Base-by-base conservation (phyloP, 306 rosid species). In the Macrotyloma uniflorum region DNA sequence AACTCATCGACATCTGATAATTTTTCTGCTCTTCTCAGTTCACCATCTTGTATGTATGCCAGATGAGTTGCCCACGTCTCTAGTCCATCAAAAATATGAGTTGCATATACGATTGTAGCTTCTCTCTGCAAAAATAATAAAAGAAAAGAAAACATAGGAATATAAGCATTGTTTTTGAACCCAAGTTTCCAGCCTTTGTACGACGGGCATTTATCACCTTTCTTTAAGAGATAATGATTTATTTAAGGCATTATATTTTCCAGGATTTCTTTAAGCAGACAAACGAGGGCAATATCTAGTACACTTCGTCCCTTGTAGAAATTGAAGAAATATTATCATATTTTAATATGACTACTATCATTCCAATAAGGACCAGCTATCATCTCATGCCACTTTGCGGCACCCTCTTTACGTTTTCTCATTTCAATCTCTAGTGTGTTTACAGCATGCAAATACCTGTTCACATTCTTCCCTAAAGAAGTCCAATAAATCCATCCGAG, bases 51-150 rank as follows among this genome's bases (percentile, higher is more conserved):
- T 74, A 95, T 92, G 83, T 95, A 92, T 79, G 98, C 98, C 62
- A 95, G 82, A 85, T 95, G 96, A 49, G 95, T 89, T 67, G 98
- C 96, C 98, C 98, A 95, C 64, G 96, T 87, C 88, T 92, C 98
- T 75, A 92, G 90, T 64, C 98, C 98, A 83, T 95, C 98, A 89
- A 95, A 95, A 43, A 92, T 92, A 82, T 95, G 98, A 28, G 98
- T 92, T 80, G 98, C 94, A 77, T 95, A 92, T n/a, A 92, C 98
- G 78, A 94, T 85, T 74, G 92, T 94, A 64, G 97, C 90, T 82
- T 91, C 91, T 76, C 98, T 89, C 98, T 94, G 64, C 61, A 12
- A 42, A 42, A 42, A 11, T 2, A 12, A 13, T 8, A 38, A 61
- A 62, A 70, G 67, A 81, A 80, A 18, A 30, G 32, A 46, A 40